Conservation (phyloP, 2,329 filamentous ascomycete genomes). For the Chaetomiaceae sp. region DNA sequence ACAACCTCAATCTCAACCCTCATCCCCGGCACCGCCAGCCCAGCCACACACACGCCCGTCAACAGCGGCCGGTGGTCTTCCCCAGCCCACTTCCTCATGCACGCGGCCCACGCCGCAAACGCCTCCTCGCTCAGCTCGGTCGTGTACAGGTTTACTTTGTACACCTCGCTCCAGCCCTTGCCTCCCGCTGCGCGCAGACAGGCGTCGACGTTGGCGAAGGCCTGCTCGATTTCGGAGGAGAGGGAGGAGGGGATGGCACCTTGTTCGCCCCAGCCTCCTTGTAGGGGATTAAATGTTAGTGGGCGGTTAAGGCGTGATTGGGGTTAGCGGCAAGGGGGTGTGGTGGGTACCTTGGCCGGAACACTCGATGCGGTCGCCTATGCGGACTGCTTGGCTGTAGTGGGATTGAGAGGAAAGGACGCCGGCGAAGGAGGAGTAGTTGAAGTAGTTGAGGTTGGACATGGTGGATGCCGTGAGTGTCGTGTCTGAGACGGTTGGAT, state of each 20-base stretch:
- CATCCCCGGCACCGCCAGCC: conserved; percentile 48
- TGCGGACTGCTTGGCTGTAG: conserved; percentile 4
- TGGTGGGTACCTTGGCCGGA: conserved; percentile 41
- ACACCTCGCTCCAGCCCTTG: conserved; percentile 28
- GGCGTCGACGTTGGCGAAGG: conserved; percentile 51
- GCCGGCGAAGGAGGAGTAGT: conserved; percentile 34
- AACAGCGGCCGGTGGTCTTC: conserved; percentile 50
- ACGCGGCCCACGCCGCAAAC: conserved; percentile 40
- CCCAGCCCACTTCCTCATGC: conserved; percentile 45
- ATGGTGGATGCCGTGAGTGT: neutral
- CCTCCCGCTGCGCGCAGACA: conserved; percentile 46
- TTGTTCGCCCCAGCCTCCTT: conserved; percentile 14
- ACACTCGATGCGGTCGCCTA: conserved; percentile 43
- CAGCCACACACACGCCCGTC: conserved; percentile 49
- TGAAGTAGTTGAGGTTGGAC: conserved; percentile 25
- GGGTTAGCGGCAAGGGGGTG: neutral
- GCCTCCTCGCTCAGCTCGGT: conserved; percentile 40
- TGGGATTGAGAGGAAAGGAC: conserved; percentile 29
- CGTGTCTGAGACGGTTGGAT: neutral
- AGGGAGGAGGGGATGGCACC: conserved; percentile 22
- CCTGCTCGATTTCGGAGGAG: conserved; percentile 40
- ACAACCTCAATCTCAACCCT: conserved; percentile 55
- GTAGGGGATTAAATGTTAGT: neutral
- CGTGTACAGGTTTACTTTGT: conserved; percentile 35
- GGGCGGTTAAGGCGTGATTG: neutral